Evolutionary conservation across 2,329 filamentous ascomycete genomes (phyloP).

Genomic region (Epichloe coenophiala): DNA sequence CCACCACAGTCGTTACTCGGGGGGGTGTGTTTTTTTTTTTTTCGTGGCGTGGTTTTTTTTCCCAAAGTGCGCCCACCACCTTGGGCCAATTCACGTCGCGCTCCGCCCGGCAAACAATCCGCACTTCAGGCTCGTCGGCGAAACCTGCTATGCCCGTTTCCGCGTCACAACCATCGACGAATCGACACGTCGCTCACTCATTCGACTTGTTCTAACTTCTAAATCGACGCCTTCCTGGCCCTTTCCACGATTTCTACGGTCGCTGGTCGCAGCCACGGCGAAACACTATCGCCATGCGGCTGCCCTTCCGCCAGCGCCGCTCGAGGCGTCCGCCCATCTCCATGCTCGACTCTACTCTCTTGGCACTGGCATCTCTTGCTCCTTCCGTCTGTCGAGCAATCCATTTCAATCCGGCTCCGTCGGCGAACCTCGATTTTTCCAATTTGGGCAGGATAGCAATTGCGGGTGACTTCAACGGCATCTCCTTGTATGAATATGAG

Average conservation of each 20-base stretch:
- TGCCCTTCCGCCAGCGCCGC: slow-evolving; percentile 28
- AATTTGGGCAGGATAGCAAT: slow-evolving; percentile 72
- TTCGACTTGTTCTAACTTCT: neutral
- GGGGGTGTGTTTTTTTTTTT: neutral
- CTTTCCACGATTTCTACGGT: neutral
- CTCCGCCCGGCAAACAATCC: neutral
- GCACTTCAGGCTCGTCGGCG: neutral
- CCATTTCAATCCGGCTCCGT: slow-evolving; percentile 47
- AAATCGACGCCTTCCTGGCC: neutral
- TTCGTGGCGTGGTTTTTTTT: neutral
- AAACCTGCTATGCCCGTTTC: slow-evolving; percentile 4
- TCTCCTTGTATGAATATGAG: slow-evolving; percentile 78
- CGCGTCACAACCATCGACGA: neutral
- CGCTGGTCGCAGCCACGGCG: slow-evolving; percentile 4
- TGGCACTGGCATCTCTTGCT: slow-evolving; percentile 28
- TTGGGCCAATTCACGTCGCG: neutral
- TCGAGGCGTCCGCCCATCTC: slow-evolving; percentile 23
- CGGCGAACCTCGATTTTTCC: slow-evolving; percentile 63
- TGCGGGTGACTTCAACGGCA: slow-evolving; percentile 77
- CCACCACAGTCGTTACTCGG: slow-evolving; percentile 1
- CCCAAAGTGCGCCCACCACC: neutral
- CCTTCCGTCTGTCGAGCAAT: slow-evolving; percentile 34
- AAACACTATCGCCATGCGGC: slow-evolving; percentile 31
- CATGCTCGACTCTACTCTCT: slow-evolving; percentile 17
- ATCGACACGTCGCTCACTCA: neutral